phyloP scores from a whole-genome alignment of 1,139 yeast species.

The Geotrichum carabidarum region DNA sequence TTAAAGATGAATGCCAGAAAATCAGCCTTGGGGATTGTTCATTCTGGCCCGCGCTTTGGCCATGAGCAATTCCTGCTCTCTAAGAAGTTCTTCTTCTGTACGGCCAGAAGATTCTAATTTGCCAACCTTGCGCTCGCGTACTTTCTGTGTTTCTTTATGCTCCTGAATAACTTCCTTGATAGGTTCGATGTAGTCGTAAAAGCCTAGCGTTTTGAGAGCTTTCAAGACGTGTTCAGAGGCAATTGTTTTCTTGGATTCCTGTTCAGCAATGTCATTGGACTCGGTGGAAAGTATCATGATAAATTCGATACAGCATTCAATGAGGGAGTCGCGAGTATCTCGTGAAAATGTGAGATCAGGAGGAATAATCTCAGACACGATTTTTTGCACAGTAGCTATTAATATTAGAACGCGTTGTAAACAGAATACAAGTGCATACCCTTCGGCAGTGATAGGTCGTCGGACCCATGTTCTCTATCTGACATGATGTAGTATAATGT shows the following conservation, averaged over 20 bases:
- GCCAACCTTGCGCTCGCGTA: slow-evolving; percentile 84
- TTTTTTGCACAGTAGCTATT: slow-evolving; percentile 89
- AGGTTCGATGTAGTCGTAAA: slow-evolving; percentile 75
- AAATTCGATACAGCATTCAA: slow-evolving; percentile 93
- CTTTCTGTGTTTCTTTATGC: slow-evolving; percentile 75
- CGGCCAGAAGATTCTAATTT: slow-evolving; percentile 91
- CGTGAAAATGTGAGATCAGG: slow-evolving; percentile 80
- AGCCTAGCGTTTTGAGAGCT: slow-evolving; percentile 85
- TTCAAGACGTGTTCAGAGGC: slow-evolving; percentile 94
- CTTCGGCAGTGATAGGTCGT: slow-evolving; percentile 17
- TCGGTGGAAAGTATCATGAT: slow-evolving; percentile 92
- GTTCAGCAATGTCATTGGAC: slow-evolving; percentile 93
- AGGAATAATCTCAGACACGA: slow-evolving; percentile 83
- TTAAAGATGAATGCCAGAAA: neutral
- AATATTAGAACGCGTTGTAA: neutral
- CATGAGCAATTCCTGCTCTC: slow-evolving; percentile 89
- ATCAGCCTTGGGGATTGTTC: slow-evolving; percentile 25
- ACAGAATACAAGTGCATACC: slow-evolving; percentile 3
- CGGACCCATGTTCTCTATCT: slow-evolving; percentile 19
- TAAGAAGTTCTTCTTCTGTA: slow-evolving; percentile 83
- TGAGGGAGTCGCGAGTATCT: slow-evolving; percentile 91
- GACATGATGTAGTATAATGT: slow-evolving; percentile 6
- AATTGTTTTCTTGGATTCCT: slow-evolving; percentile 91
- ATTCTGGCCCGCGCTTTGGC: slow-evolving; percentile 71
- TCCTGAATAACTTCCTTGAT: slow-evolving; percentile 76